Evolutionary conservation across 2,329 filamentous ascomycete species (phyloP).

Genomic region (Ophiocordyceps unilateralis): DNA sequence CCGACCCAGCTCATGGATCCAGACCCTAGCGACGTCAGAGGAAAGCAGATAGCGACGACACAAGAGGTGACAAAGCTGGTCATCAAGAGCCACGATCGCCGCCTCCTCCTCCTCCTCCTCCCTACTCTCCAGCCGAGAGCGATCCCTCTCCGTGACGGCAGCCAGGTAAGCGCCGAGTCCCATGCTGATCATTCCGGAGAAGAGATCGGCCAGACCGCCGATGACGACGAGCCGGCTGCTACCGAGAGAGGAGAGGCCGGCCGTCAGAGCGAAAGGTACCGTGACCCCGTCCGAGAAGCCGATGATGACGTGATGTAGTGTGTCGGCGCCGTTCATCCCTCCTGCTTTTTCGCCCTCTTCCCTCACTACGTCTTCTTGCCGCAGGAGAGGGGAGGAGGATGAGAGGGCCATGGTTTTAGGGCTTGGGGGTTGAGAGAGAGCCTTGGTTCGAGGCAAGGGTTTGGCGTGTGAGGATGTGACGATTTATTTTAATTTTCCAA

Average conservation of each 20-base stretch:
- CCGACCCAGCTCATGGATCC: slow-evolving; percentile 31
- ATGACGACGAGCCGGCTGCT: slow-evolving; percentile 50
- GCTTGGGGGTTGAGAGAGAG: too few relatives aligned
- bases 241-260: slow-evolving; percentile 51
- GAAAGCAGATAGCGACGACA: slow-evolving; percentile 32
- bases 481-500: too few relatives aligned
- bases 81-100: neutral
- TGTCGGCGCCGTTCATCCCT: slow-evolving; percentile 20
- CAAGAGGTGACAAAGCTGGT: slow-evolving; percentile 31
- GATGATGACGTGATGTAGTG: slow-evolving; percentile 51
- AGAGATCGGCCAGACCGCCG: slow-evolving; percentile 57
- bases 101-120: too few relatives aligned
- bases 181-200: slow-evolving; percentile 63
- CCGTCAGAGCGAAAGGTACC: slow-evolving; percentile 63
- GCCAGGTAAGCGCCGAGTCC: slow-evolving; percentile 59
- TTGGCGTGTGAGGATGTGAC: too few relatives aligned
- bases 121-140: slow-evolving; percentile 21
- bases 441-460: too few relatives aligned
- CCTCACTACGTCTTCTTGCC: too few relatives aligned
- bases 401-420: too few relatives aligned
- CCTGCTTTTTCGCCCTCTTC: too few relatives aligned
- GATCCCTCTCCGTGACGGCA: slow-evolving; percentile 36
- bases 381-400: neutral
- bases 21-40: slow-evolving; percentile 19
- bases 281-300: slow-evolving; percentile 66